Conservation (phyloP, 495 filamentous ascomycete genomes). For the Hypoxylon fragiforme region DNA sequence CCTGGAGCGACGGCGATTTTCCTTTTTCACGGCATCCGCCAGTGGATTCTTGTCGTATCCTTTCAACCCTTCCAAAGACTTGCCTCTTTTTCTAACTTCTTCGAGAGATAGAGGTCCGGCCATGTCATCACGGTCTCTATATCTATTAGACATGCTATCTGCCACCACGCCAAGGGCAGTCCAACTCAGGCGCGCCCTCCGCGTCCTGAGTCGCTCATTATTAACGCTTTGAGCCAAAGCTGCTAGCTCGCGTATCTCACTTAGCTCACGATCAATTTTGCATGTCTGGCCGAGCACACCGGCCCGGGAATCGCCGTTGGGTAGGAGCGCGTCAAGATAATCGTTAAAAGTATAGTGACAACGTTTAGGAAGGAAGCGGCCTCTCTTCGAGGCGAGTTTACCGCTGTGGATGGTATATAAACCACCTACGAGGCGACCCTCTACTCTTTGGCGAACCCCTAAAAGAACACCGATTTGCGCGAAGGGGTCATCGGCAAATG, state of each 20-base stretch:
- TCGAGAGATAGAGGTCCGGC: slow-evolving; percentile 12
- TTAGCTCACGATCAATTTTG: slow-evolving; percentile 40
- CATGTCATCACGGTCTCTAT: slow-evolving; percentile 1
- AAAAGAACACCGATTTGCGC: slow-evolving; percentile 42
- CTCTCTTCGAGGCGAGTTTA: not conserved
- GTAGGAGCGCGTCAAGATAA: slow-evolving; percentile 38
- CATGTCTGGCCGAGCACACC: slow-evolving; percentile 24
- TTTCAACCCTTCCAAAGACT: slow-evolving; percentile 14
- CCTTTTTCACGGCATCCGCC: slow-evolving; percentile 2
- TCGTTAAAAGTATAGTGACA: slow-evolving; percentile 15
- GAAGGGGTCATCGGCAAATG: slow-evolving; percentile 41
- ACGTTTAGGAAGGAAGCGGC: slow-evolving; percentile 6
- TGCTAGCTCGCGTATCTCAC: slow-evolving; percentile 46
- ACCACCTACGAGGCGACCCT: slow-evolving; percentile 40
- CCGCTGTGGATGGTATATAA: slow-evolving; percentile 39
- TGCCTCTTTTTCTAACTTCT: slow-evolving; percentile 15
- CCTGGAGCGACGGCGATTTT: too few relatives aligned
- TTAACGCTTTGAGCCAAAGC: slow-evolving; percentile 38
- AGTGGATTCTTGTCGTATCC: slow-evolving; percentile 19
- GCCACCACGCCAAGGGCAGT: slow-evolving; percentile 37
- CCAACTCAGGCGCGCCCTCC: slow-evolving; percentile 40
- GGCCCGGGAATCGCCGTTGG: slow-evolving; percentile 33
- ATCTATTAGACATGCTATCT: not conserved
- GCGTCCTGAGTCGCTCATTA: slow-evolving; percentile 22
- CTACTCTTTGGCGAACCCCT: slow-evolving; percentile 40